phyloP scores from a whole-genome alignment of 768 basidiomycete genomes.

The Leccinum longicurvipes region DNA sequence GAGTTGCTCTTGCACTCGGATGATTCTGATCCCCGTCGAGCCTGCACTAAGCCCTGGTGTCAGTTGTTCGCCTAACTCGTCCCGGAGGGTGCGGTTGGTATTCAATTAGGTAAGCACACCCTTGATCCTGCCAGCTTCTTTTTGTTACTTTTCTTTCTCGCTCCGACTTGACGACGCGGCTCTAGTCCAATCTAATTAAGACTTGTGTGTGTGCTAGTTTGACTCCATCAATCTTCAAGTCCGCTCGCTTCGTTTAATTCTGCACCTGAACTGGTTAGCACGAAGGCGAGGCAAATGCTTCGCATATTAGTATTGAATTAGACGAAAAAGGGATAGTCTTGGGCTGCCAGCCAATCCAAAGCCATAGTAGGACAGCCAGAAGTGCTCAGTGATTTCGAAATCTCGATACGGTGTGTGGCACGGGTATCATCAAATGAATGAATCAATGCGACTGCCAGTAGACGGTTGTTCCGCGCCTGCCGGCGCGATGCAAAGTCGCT shows the following conservation, averaged over 20 bases:
- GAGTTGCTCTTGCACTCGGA: constrained; percentile 4
- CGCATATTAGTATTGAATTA: neutral
- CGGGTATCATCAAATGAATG: constrained; percentile 16
- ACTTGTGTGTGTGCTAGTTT: constrained; percentile 9
- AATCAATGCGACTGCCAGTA: constrained; percentile 19
- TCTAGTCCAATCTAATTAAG: constrained; percentile 8
- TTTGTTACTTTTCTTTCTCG: constrained; percentile 22
- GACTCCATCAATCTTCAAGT: constrained; percentile 2
- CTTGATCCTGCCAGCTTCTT: constrained; percentile 14
- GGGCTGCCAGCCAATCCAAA: neutral
- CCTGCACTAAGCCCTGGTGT: constrained; percentile 22
- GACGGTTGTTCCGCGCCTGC: constrained; percentile 20
- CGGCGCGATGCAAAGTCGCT: constrained; percentile 20
- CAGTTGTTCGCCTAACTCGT: constrained; percentile 16
- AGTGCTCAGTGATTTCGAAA: constrained; percentile 7
- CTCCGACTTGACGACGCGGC: constrained; percentile 22
- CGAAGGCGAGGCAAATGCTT: neutral
- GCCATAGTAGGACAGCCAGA: neutral
- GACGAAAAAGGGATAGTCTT: neutral
- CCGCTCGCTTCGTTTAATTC: constrained; percentile 17
- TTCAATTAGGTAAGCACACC: constrained; percentile 23
- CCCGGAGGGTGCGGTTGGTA: constrained; percentile 3
- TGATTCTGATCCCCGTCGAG: constrained; percentile 20
- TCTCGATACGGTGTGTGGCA: constrained; percentile 16
- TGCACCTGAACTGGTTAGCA: neutral